Evolutionary conservation across 2,329 filamentous ascomycete genomes (phyloP), one percentile per base, ranked within the genome.

Genomic region (Escovopsis sp.): DNA sequence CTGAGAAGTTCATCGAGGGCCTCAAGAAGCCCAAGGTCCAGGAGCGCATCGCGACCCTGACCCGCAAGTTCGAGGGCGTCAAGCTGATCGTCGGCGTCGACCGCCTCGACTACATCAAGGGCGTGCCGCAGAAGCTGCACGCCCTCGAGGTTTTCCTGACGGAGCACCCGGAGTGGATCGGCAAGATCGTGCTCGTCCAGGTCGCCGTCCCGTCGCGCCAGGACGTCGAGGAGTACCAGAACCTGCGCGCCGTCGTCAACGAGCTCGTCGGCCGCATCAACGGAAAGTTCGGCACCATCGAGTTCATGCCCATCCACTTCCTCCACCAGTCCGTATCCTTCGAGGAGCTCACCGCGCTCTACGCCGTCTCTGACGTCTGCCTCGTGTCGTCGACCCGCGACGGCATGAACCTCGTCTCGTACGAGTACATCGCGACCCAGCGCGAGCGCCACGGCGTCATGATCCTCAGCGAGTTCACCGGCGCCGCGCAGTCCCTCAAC

Each of bases 221-320:
- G 57, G 91, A 96, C 55, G 91, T 96, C 43, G 91, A 96, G 56
- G 91, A 96, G 58, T 96, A 98, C 58, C 89, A 96, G 61, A 95
- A 96, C 57, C 71, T 98, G 31, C 81, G 89, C 25, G 87, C 88
- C 15, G 86, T 94, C 4, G 88, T 95, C 57, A 98, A 96, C 59
- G 91, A 98, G 66, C 74, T 96, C 10, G 89, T 96, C 12, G 91
- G 91, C 32, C 78, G 89, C 46, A 96, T 98, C 66, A 98, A 98
- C 57, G 91, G 91, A 56, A 87, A 84, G 58, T 96, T 95, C 56
- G 88, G 89, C 59, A 95, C 88, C 29, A 82, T 96, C 55, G 89
- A 96, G 62, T 96, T 95, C 66, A 95, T 94, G 82, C 91, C 91
- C 1, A 96, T 98, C 52, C 91, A 96, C 63, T 96, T 95, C 67